These are phyloP conservation scores for Anthostomella pinea DNA, from an alignment of 2,329 filamentous ascomycete genomes.

Conservation along the genomic window DNA sequence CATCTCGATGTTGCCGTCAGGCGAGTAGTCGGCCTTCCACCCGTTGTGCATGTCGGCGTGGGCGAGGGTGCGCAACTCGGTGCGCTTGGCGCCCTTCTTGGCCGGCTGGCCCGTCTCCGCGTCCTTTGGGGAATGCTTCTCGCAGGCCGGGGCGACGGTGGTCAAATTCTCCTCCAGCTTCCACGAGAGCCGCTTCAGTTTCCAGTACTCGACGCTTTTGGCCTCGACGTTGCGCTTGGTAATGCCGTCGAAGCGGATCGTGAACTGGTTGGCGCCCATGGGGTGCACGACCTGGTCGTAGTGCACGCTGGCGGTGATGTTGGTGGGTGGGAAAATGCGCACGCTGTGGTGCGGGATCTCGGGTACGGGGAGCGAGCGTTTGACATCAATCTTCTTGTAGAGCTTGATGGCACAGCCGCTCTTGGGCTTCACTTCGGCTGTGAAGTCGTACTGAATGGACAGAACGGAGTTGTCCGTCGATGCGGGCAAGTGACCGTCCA, in stretches of 20 bases:
- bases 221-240: constrained; percentile 65
- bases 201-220: constrained; percentile 77
- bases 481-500: constrained; percentile 82
- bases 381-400: constrained; percentile 67
- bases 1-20: constrained; percentile 66
- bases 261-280: constrained; percentile 75
- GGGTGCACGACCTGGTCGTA: constrained; percentile 83
- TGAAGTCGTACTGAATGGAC: constrained; percentile 75
- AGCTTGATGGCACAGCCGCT: constrained; percentile 60
- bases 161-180: constrained; percentile 85
- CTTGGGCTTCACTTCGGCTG: constrained; percentile 61
- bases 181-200: constrained; percentile 88
- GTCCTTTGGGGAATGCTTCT: constrained; percentile 63
- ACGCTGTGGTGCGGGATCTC: constrained; percentile 84
- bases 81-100: constrained; percentile 68
- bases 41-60: constrained; percentile 78
- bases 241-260: constrained; percentile 82
- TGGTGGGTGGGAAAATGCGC: constrained; percentile 93
- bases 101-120: constrained; percentile 39
- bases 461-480: constrained; percentile 72
- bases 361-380: constrained; percentile 71
- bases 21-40: constrained; percentile 75
- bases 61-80: constrained; percentile 74
- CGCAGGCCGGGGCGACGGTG: constrained; percentile 75
- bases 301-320: constrained; percentile 81